A percentile compares a stretch with the other conserved stretches of the same genome.
These are phyloP conservation scores for Linderina pennispora DNA, from an alignment of 192 early-diverging fungal species.

Conservation along the genomic window DNA sequence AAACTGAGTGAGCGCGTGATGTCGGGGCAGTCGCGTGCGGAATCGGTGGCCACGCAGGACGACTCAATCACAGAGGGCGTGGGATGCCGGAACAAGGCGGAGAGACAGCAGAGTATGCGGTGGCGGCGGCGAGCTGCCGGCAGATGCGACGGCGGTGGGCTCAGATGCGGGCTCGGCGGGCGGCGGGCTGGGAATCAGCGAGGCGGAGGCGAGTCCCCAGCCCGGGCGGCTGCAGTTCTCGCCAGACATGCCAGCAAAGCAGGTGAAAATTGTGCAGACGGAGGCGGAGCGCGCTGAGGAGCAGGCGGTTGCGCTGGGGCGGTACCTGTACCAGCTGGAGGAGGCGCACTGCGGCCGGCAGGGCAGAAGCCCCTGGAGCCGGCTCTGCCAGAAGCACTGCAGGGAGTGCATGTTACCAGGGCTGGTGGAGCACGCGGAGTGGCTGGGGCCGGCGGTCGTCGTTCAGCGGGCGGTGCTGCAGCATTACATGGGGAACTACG, in stretches of 20 bases:
- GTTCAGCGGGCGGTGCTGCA: slow-evolving; percentile 53
- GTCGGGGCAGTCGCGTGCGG: too few species aligned
- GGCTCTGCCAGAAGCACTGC: slow-evolving; percentile 14
- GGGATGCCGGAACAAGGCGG: too few species aligned
- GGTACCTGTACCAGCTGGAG: slow-evolving; percentile 40
- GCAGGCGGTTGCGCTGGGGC: slow-evolving; percentile 38
- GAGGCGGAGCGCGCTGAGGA: background rate
- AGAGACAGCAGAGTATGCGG: too few species aligned
- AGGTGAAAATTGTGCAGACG: slow-evolving; percentile 1
- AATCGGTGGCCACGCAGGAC: too few species aligned
- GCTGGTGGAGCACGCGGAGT: slow-evolving; percentile 40
- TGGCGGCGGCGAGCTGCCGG: too few species aligned
- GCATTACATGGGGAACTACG: slow-evolving; percentile 75
- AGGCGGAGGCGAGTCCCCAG: too few species aligned
- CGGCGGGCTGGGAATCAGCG: too few species aligned
- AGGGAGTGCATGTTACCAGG: slow-evolving; percentile 27
- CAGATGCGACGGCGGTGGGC: too few species aligned
- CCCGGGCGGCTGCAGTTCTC: slow-evolving; percentile 11
- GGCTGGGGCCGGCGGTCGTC: slow-evolving; percentile 48
- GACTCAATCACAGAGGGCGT: too few species aligned
- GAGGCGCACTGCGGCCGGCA: slow-evolving; percentile 16
- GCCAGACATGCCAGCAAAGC: slow-evolving; percentile 11
- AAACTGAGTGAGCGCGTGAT: too few species aligned
- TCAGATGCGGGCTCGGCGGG: too few species aligned
- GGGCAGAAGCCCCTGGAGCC: too few species aligned